Evolutionary conservation across 2,329 filamentous ascomycete genomes (phyloP).

Genomic region (Alternaria infectoria): DNA sequence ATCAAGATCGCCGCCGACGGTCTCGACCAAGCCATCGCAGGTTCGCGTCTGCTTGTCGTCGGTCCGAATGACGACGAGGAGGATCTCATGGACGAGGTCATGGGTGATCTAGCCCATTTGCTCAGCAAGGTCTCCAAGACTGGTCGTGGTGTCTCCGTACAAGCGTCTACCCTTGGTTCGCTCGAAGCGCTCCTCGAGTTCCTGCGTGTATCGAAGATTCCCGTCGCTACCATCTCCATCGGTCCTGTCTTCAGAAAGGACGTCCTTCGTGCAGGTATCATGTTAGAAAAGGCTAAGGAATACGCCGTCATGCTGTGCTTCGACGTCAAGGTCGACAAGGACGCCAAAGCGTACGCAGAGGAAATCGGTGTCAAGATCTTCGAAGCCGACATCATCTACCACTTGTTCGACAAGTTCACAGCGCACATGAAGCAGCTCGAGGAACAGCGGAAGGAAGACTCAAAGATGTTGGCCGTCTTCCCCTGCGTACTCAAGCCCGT

Average conservation of each 20-base stretch:
- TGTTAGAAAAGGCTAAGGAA: constrained; percentile 94
- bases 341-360: constrained; percentile 87
- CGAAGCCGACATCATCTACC: constrained; percentile 98
- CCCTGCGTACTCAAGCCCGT: constrained; percentile 90
- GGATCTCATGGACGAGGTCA: constrained; percentile 94
- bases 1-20: constrained; percentile 98
- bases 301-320: constrained; percentile 99
- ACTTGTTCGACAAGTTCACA: constrained; percentile 95
- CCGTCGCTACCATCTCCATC: constrained; percentile 95
- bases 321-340: constrained; percentile 99
- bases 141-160: constrained; percentile 92
- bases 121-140: constrained; percentile 91
- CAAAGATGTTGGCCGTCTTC: constrained; percentile 94
- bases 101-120: constrained; percentile 89
- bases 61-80: constrained; percentile 96
- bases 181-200: constrained; percentile 96
- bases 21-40: constrained; percentile 93
- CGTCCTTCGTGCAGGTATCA: constrained; percentile 89
- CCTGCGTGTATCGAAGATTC: constrained; percentile 94
- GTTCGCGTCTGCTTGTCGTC: constrained; percentile 91
- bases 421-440: constrained; percentile 88
- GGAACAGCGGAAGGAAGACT: constrained; percentile 94
- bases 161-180: constrained; percentile 95
- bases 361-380: constrained; percentile 97
- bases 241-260: constrained; percentile 98